Evolutionary conservation across 768 basidiomycete genomes (phyloP).

Genomic region (Kwoniella sp.): DNA sequence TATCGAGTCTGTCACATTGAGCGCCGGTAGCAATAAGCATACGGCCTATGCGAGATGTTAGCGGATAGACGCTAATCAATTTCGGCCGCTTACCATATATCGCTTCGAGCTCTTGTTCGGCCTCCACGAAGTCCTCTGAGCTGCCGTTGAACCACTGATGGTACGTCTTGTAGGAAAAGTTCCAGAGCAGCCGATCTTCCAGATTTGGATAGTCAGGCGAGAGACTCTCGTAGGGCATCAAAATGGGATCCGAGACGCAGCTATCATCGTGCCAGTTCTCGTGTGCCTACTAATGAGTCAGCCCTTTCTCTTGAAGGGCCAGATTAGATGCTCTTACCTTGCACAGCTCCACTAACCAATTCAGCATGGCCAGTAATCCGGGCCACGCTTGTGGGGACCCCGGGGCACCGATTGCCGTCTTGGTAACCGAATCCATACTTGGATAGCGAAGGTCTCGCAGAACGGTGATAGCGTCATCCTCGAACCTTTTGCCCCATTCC

Average conservation of each 20-base stretch:
- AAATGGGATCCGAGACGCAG: slow-evolving; percentile 43
- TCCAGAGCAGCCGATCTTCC: slow-evolving; percentile 40
- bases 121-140: slow-evolving; percentile 64
- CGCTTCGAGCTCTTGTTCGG: slow-evolving; percentile 53
- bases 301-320: background rate
- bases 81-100: slow-evolving; percentile 61
- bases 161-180: slow-evolving; percentile 38
- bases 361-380: slow-evolving; percentile 73
- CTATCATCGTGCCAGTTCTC: slow-evolving; percentile 45
- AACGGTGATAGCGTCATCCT: slow-evolving; percentile 76
- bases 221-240: slow-evolving; percentile 32
- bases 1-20: slow-evolving; percentile 27
- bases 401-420: slow-evolving; percentile 80
- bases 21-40: slow-evolving; percentile 23
- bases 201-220: slow-evolving; percentile 39
- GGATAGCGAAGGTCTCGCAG: slow-evolving; percentile 78
- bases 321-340: slow-evolving; percentile 58
- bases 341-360: slow-evolving; percentile 85
- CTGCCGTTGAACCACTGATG: slow-evolving; percentile 43
- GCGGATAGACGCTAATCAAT: slow-evolving; percentile 1
- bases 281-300: slow-evolving; percentile 29
- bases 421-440: slow-evolving; percentile 68
- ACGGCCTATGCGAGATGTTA: slow-evolving; percentile 26
- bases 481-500: slow-evolving; percentile 57
- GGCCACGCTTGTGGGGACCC: slow-evolving; percentile 94